Evolutionary conservation across 2,329 filamentous ascomycete species (phyloP).

Genomic region (Pseudodiploospora longispora): DNA sequence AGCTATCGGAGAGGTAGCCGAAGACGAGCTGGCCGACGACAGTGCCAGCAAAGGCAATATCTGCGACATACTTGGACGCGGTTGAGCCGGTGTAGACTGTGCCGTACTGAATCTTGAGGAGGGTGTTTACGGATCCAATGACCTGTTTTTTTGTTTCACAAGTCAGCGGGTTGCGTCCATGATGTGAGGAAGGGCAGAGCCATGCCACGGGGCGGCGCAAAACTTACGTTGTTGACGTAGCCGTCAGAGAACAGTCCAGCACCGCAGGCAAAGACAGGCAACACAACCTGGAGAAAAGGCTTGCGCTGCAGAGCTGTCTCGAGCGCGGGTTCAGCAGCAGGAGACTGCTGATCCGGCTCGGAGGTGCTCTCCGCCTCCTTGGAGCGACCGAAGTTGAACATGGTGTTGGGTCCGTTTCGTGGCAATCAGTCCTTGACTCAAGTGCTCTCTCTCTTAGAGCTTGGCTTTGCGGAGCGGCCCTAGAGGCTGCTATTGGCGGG

Average conservation of each 20-base stretch:
- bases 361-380: not conserved
- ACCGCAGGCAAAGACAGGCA: slow-evolving; percentile 79
- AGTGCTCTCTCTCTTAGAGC: too few relatives aligned
- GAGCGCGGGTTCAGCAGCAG: slow-evolving; percentile 2
- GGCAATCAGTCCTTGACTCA: too few relatives aligned
- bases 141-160: slow-evolving; percentile 45
- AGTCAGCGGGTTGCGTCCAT: not conserved
- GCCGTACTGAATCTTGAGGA: slow-evolving; percentile 61
- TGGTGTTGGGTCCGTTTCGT: not conserved
- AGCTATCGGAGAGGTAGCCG: slow-evolving; percentile 74
- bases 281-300: slow-evolving; percentile 13
- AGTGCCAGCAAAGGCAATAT: slow-evolving; percentile 81
- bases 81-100: slow-evolving; percentile 58
- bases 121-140: slow-evolving; percentile 79
- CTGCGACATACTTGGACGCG: slow-evolving; percentile 66
- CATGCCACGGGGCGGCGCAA: not conserved
- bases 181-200: not conserved
- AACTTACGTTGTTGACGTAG: slow-evolving; percentile 73
- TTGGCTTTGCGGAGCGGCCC: too few relatives aligned
- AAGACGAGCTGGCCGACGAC: slow-evolving; percentile 76
- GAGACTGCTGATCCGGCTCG: not conserved
- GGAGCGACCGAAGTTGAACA: slow-evolving; percentile 5
- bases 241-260: slow-evolving; percentile 87
- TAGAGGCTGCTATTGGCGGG: too few relatives aligned
- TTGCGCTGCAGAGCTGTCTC: slow-evolving; percentile 10